These are phyloP conservation scores for Mrakia blollopis DNA, from an alignment of 768 basidiomycete species.

Conservation along the genomic window DNA sequence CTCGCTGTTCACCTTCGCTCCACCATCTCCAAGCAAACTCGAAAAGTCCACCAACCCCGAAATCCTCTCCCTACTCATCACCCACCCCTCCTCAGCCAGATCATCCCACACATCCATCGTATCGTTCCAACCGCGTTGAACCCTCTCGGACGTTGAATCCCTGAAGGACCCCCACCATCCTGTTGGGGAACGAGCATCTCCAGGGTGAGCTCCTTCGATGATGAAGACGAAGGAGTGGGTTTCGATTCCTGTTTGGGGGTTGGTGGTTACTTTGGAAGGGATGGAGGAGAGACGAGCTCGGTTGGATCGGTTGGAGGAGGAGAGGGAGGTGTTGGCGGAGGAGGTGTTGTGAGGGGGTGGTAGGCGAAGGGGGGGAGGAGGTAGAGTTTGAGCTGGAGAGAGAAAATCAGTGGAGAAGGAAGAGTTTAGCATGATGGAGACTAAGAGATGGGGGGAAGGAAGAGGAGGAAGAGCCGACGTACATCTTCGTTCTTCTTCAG, in stretches of 20 bases:
- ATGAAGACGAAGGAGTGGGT: constrained; percentile 26
- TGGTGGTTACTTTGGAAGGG: not conserved
- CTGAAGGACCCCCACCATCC: constrained; percentile 23
- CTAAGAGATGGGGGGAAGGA: not conserved
- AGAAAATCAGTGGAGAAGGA: no score
- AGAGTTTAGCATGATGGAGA: not conserved
- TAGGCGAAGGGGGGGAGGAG: constrained; percentile 31
- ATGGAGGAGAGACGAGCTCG: not conserved
- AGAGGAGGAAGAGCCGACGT: not conserved
- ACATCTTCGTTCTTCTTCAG: constrained; percentile 25
- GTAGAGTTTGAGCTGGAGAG: constrained; percentile 16
- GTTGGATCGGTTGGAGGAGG: not conserved
- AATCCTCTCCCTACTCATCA: not conserved
- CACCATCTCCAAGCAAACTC: not conserved
- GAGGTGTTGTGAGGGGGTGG: constrained; percentile 28
- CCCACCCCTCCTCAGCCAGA: constrained; percentile 8
- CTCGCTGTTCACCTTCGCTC: constrained; percentile 3
- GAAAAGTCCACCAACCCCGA: constrained; percentile 2
- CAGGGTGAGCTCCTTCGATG: constrained; percentile 23
- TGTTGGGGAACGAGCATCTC: constrained; percentile 14
- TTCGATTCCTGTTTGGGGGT: constrained; percentile 4
- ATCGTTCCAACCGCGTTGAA: not conserved
- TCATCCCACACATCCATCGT: constrained; percentile 1
- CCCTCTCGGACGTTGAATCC: not conserved
- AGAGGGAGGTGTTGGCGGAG: not conserved